phyloP scores from a whole-genome alignment of 306 rosid genomes.

The Malus sylvestris region DNA sequence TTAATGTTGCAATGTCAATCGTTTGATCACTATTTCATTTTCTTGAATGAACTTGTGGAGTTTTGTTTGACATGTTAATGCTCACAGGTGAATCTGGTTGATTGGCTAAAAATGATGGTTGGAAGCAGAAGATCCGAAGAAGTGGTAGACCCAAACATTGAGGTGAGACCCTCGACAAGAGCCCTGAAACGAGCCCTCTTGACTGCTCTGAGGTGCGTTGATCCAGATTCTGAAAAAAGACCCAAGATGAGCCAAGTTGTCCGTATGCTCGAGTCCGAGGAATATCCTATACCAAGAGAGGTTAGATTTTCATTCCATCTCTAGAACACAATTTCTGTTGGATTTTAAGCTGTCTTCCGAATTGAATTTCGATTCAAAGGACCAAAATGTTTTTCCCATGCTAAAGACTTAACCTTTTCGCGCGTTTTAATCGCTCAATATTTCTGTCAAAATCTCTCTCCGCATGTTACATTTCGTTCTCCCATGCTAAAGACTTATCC shows the following conservation, averaged over 20 bases:
- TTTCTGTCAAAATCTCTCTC: background rate
- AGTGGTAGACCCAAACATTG: slow-evolving; percentile 82
- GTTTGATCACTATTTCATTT: background rate
- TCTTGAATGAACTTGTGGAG: background rate
- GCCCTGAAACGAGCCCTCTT: slow-evolving; percentile 78
- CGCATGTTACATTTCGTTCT: background rate
- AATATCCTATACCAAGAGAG: slow-evolving; percentile 85
- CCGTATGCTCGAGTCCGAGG: slow-evolving; percentile 92
- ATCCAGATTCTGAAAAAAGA: slow-evolving; percentile 90
- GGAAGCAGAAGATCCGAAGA: slow-evolving; percentile 88
- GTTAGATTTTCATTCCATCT: slow-evolving; percentile 25
- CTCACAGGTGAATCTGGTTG: slow-evolving; percentile 76
- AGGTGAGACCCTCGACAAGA: slow-evolving; percentile 72
- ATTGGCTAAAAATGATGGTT: slow-evolving; percentile 93
- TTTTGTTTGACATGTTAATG: slow-evolving; percentile 8
- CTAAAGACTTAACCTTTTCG: background rate
- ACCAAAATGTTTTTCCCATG: background rate
- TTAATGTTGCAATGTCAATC: background rate
- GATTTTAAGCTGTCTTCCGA: background rate
- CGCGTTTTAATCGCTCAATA: background rate
- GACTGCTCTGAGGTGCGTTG: slow-evolving; percentile 87
- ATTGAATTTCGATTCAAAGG: background rate
- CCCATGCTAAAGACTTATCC: background rate
- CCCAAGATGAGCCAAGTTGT: slow-evolving; percentile 92
- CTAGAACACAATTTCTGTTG: background rate